Base-by-base conservation (phyloP, 1,139 yeast genomes). In the Geotrichum aggregatum region DNA sequence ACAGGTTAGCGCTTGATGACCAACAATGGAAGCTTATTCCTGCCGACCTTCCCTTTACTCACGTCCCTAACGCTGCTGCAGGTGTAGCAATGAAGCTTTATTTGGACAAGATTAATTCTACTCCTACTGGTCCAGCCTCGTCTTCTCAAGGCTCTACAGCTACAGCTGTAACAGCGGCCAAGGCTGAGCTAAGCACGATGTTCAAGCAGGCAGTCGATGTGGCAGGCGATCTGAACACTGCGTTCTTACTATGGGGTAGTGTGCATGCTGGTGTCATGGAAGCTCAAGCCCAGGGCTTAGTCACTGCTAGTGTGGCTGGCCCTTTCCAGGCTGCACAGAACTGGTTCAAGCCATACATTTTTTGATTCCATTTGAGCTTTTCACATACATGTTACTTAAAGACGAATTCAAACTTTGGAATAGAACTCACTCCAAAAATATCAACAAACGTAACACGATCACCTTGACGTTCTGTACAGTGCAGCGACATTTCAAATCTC, bases 11-110 rank as follows among this genome's bases (percentile, higher is more conserved):
- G 22, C 46, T 56, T 69, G 73, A 44, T 58, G 64, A 46, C 71
- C 76, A 65, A 14, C 78, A 78, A 10, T 87, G 95, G 96, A 70
- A 74, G 54, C 58, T 71, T 11, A 67, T 87, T 43, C 78, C 81
- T 3, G 63, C 71, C 14, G 75, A 77, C 56, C 63, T 84, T 45
- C 96, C 96, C 5, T 88, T 87, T 62, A 76, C 70, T 54, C 67
- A 71, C 47, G 67, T 75, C 44, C 80, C 75, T 26, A 70, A 67
- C 56, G 67, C 70, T 13, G 69, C 70, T 16, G 58, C 70, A 35
- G 79, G 76, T 14, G 63, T 72, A 34, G 69, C 72, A 6, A 64
- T 68, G 44, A 71, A 67, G 57, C 60, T 65, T 19, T 73, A 70
- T 50, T 63, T 72, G 26, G 74, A 69, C 46, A 65, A 66, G 28